A percentile compares a stretch with the other conserved stretches of the same genome.
phyloP scores from a whole-genome alignment of 345 rosid genomes.

The Aquilaria yunnanensis region DNA sequence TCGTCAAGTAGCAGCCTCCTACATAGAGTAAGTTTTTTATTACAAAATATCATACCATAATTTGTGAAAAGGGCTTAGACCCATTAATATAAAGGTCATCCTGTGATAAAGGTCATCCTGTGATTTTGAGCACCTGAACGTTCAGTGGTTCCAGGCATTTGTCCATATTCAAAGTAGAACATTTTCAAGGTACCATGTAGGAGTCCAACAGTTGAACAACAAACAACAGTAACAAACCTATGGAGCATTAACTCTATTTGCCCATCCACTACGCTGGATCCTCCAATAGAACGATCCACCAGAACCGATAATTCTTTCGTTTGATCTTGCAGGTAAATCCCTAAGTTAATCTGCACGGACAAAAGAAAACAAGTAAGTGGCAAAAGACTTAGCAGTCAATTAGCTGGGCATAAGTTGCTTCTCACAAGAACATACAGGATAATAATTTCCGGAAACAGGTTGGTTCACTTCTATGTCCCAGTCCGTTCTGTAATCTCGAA shows the following conservation, averaged over 20 bases:
- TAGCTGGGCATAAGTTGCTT: neutral
- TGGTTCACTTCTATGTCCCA: conserved; percentile 92
- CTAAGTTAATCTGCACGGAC: conserved; percentile 74
- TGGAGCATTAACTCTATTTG: conserved; percentile 96
- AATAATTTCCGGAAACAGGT: conserved; percentile 93
- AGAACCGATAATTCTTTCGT: conserved; percentile 77
- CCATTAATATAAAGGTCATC: too few species aligned
- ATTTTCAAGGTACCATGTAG: neutral
- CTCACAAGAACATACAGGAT: conserved; percentile 56
- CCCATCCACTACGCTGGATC: conserved; percentile 86
- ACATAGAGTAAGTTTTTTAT: conserved; percentile 6
- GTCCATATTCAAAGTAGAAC: neutral
- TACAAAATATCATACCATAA: too few species aligned
- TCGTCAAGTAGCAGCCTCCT: conserved; percentile 95
- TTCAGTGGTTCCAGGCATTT: neutral
- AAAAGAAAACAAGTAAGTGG: neutral
- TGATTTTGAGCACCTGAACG: neutral
- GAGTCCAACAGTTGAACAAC: neutral
- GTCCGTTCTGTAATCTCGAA: conserved; percentile 86
- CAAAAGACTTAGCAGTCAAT: neutral
- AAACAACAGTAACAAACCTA: conserved; percentile 38
- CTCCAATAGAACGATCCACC: conserved; percentile 90
- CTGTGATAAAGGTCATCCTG: too few species aligned
- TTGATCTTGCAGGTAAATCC: conserved; percentile 72
- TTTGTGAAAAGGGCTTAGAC: too few species aligned